Conservation (phyloP, 495 filamentous ascomycete species). For the Tuber aestivum region DNA sequence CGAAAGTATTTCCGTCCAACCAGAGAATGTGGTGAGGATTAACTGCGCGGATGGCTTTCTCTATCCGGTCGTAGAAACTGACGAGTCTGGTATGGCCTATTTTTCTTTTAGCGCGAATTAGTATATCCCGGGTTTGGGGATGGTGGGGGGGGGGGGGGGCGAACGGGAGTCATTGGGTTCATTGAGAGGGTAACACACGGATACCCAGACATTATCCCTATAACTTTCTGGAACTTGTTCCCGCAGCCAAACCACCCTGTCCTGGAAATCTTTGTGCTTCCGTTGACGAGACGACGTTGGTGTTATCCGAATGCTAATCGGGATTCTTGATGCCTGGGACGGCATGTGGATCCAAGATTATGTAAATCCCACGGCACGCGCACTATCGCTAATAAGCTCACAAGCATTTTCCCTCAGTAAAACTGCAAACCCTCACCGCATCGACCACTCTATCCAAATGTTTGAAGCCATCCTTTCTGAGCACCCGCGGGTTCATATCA, state of each 20-base stretch:
- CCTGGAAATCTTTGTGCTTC: constrained; percentile 58
- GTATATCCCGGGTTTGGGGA: neutral
- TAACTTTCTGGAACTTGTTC: constrained; percentile 54
- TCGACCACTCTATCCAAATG: too few species aligned
- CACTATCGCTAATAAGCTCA: constrained; percentile 46
- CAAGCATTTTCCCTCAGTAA: too few species aligned
- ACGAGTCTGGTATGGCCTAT: constrained; percentile 50
- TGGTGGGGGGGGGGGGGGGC: too few species aligned
- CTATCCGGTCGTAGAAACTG: constrained; percentile 54
- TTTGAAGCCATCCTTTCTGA: too few species aligned
- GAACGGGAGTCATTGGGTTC: constrained; percentile 56
- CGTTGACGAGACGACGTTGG: constrained; percentile 56
- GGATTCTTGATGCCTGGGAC: constrained; percentile 59
- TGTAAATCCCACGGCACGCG: constrained; percentile 53
- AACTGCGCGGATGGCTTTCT: constrained; percentile 54
- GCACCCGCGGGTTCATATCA: too few species aligned
- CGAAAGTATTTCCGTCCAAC: constrained; percentile 61
- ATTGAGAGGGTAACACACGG: constrained; percentile 62
- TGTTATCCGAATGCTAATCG: constrained; percentile 59
- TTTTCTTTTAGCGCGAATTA: neutral
- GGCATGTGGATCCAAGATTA: constrained; percentile 58
- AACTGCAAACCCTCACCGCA: too few species aligned
- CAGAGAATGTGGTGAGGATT: constrained; percentile 61
- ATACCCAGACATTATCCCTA: constrained; percentile 51
- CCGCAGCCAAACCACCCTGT: constrained; percentile 58